Evolutionary conservation across 305 asterid species (phyloP).

Genomic region (Solanum hybrid): DNA sequence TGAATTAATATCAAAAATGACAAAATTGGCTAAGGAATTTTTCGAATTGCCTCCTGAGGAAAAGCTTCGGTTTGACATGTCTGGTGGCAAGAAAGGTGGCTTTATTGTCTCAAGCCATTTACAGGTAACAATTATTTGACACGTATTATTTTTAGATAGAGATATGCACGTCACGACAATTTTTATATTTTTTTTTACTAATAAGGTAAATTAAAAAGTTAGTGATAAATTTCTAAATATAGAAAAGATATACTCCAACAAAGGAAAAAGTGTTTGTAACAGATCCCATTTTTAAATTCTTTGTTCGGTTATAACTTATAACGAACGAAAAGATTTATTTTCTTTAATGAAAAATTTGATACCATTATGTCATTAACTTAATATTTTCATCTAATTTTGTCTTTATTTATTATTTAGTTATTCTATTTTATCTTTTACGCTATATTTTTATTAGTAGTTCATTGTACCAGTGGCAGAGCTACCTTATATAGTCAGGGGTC

Average conservation of each 20-base stretch:
- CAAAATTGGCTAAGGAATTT: constrained; percentile 37
- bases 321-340: no score
- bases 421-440: no score
- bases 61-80: constrained; percentile 55
- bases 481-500: no score
- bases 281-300: no score
- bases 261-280: background rate
- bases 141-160: background rate
- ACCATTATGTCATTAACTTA: no score
- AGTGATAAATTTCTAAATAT: background rate
- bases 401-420: no score
- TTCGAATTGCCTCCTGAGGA: constrained; percentile 37
- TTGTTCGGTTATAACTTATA: no score
- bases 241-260: background rate
- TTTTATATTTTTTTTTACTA: background rate
- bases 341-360: no score
- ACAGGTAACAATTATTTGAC: constrained; percentile 23
- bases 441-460: no score
- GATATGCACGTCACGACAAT: background rate
- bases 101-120: constrained; percentile 64
- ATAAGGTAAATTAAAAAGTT: background rate
- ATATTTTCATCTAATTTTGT: no score
- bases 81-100: constrained; percentile 74
- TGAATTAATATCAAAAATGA: constrained; percentile 30
- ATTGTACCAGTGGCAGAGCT: no score